Evolutionary conservation across 2,329 filamentous ascomycete genomes (phyloP).

Genomic region (Paecilomyces sp.): DNA sequence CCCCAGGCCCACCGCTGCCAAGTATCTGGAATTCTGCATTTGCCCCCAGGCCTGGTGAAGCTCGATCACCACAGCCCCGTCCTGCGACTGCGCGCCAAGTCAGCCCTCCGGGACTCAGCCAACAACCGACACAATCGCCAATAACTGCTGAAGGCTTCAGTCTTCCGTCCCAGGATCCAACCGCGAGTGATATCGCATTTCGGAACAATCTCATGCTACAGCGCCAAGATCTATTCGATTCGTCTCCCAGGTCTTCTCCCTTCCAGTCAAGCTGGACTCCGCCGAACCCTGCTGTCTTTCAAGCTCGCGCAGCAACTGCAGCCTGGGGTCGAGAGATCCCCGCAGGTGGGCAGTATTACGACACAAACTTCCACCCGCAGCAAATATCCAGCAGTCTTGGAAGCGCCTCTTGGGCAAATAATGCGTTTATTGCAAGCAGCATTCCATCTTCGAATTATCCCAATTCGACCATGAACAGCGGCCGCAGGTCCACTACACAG

Average conservation of each 20-base stretch:
- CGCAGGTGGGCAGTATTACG: constrained; percentile 1
- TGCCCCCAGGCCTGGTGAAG: constrained; percentile 35
- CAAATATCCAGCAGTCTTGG: constrained; percentile 18
- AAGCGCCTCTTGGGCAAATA: constrained; percentile 27
- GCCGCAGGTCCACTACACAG: constrained; percentile 22
- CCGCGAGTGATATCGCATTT: constrained; percentile 19
- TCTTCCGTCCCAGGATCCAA: constrained; percentile 17
- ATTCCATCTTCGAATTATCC: constrained; percentile 16
- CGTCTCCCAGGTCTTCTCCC: constrained; percentile 11
- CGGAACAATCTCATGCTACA: constrained; percentile 21
- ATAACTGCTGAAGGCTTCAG: constrained; percentile 10
- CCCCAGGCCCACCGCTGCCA: constrained; percentile 20
- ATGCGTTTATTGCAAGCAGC: constrained; percentile 28
- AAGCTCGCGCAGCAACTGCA: constrained; percentile 9
- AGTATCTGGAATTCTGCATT: constrained; percentile 40
- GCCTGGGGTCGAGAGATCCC: constrained; percentile 18
- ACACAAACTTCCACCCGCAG: constrained; percentile 14
- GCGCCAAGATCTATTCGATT: constrained; percentile 6
- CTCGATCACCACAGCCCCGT: constrained; percentile 28
- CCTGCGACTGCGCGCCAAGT: constrained; percentile 17
- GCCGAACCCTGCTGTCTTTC: constrained; percentile 8
- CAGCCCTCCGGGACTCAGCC: constrained; percentile 28
- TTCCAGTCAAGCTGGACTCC: constrained; percentile 17
- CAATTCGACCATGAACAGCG: constrained; percentile 11
- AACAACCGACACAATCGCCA: constrained; percentile 10